These are phyloP conservation scores for Glycine soja DNA, from an alignment of 306 rosid species.

Conservation along the genomic window DNA sequence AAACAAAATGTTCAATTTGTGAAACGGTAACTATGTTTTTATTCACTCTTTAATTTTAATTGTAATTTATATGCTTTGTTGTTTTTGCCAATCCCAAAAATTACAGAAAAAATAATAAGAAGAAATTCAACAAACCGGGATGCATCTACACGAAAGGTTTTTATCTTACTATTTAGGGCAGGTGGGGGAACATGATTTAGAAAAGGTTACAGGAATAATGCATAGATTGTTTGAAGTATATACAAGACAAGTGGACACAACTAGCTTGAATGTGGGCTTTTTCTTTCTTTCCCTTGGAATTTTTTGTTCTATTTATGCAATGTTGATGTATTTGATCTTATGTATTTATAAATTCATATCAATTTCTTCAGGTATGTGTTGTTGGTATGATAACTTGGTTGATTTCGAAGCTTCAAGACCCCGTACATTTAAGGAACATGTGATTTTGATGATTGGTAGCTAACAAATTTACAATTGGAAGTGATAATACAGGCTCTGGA, in stretches of 20 bases:
- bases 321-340: slow-evolving; percentile 10
- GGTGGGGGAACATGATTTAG: slow-evolving; percentile 28
- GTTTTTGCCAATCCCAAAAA: neutral
- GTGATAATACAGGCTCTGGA: neutral
- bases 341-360: slow-evolving; percentile 11
- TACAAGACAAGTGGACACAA: neutral
- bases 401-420: slow-evolving; percentile 19
- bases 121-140: slow-evolving; percentile 1
- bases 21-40: slow-evolving; percentile 14
- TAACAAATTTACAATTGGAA: slow-evolving; percentile 6
- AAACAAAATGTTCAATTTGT: slow-evolving; percentile 15
- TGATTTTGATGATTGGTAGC: neutral
- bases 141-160: neutral
- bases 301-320: neutral
- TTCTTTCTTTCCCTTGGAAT: slow-evolving; percentile 4
- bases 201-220: neutral
- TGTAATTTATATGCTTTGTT: slow-evolving; percentile 1
- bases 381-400: slow-evolving; percentile 25
- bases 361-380: slow-evolving; percentile 33
- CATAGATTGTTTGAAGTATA: neutral
- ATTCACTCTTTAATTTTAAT: slow-evolving; percentile 23
- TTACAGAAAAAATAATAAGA: neutral
- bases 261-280: slow-evolving; percentile 11
- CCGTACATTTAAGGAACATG: neutral
- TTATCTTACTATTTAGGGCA: neutral